A percentile compares a stretch with the other conserved stretches of the same genome.
Evolutionary conservation across 345 rosid species (phyloP).

Genomic region (Rhodomyrtus tomentosa): DNA sequence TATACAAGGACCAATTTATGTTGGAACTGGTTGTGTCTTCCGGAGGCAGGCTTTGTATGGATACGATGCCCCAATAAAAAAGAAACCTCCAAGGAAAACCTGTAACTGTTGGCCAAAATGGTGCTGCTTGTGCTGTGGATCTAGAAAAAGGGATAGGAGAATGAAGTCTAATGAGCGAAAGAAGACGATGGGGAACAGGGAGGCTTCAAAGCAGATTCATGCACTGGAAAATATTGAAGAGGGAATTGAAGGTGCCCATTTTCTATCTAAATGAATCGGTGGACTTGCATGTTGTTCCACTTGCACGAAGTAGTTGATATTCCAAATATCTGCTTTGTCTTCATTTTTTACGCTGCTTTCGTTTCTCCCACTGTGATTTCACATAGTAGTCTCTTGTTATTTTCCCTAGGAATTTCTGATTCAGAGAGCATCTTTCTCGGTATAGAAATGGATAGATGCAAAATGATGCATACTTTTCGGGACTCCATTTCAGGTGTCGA

Average conservation of each 20-base stretch:
- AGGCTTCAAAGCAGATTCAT: constrained; percentile 52
- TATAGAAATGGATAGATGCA: neutral
- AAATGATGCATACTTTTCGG: neutral
- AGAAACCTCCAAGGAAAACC: constrained; percentile 56
- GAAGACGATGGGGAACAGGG: constrained; percentile 42
- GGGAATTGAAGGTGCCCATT: constrained; percentile 33
- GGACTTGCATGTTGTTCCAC: neutral
- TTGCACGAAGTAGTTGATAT: neutral
- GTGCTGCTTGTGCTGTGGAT: constrained; percentile 39
- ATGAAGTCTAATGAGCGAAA: constrained; percentile 26
- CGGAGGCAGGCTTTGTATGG: constrained; percentile 86
- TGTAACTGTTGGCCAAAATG: constrained; percentile 89
- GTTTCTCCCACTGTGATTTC: neutral
- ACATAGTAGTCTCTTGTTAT: neutral
- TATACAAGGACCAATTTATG: constrained; percentile 88
- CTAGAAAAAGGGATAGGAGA: constrained; percentile 40
- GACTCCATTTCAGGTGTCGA: constrained; percentile 21
- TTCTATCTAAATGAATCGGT: neutral
- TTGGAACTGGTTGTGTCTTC: constrained; percentile 92
- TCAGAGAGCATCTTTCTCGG: neutral
- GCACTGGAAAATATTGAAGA: constrained; percentile 71
- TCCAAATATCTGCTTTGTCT: neutral
- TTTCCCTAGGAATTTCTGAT: neutral
- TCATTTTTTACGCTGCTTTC: neutral
- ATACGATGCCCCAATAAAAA: constrained; percentile 64